A percentile compares a stretch with the other conserved stretches of the same genome.
phyloP scores from a whole-genome alignment of 2,329 filamentous ascomycete species.

The Chaetothyriales sp. region DNA sequence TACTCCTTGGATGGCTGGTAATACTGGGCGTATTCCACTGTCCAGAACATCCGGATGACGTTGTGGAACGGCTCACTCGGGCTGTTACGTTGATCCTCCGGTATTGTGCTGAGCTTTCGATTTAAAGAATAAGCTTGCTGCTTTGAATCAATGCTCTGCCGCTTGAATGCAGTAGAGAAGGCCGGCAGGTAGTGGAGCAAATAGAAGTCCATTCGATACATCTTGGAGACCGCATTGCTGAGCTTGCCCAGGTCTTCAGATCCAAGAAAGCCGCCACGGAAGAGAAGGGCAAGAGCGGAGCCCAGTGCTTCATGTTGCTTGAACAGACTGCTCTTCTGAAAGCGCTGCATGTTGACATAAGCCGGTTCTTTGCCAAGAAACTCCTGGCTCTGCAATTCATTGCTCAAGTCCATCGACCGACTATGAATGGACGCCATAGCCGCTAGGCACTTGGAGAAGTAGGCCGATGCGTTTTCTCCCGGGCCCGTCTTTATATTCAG shows the following conservation, averaged over 20 bases:
- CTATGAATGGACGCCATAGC: conserved; percentile 63
- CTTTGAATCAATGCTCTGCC: conserved; percentile 42
- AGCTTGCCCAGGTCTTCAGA: conserved; percentile 61
- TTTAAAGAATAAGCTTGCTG: conserved; percentile 35
- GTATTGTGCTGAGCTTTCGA: conserved; percentile 35
- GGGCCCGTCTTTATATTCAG: conserved; percentile 41
- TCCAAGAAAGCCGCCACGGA: conserved; percentile 60
- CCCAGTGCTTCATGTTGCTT: conserved; percentile 83
- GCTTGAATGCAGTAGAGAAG: conserved; percentile 60
- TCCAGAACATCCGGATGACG: conserved; percentile 70
- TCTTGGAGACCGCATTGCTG: conserved; percentile 39
- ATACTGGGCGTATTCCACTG: conserved; percentile 83
- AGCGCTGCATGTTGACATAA: conserved; percentile 62
- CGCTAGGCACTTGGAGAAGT: conserved; percentile 60
- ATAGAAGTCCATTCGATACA: conserved; percentile 58
- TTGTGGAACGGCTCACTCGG: conserved; percentile 61
- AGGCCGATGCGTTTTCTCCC: conserved; percentile 42
- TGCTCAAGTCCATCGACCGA: conserved; percentile 62
- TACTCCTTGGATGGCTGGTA: conserved; percentile 42
- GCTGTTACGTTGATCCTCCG: conserved; percentile 24
- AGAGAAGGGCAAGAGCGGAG: conserved; percentile 63
- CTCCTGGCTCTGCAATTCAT: conserved; percentile 61
- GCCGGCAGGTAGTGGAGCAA: conserved; percentile 71
- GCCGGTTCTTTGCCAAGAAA: conserved; percentile 60
- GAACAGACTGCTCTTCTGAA: conserved; percentile 64